phyloP scores from a whole-genome alignment of 2,329 filamentous ascomycete genomes.

The Madurella fahalii region DNA sequence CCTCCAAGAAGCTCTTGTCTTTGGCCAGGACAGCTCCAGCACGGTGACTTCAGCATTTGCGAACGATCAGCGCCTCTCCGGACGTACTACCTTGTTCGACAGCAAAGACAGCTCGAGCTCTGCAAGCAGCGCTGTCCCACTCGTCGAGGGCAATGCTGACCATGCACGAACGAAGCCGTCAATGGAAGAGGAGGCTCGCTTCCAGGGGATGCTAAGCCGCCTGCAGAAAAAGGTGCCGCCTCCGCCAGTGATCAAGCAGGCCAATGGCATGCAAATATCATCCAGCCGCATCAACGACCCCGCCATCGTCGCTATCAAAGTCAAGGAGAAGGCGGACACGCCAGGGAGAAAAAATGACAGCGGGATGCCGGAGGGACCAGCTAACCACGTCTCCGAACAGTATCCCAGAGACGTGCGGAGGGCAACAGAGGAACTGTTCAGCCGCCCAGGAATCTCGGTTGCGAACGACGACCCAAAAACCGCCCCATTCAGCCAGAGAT shows the following conservation, averaged over 20 bases:
- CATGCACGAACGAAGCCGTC: neutral
- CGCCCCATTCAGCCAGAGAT: neutral
- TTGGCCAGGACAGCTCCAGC: neutral
- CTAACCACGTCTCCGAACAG: neutral
- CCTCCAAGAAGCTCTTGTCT: conserved; percentile 2
- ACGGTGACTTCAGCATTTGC: neutral
- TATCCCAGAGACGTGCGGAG: neutral
- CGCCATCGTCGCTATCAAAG: conserved; percentile 20
- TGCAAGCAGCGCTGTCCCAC: neutral
- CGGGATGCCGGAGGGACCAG: neutral
- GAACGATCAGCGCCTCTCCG: no score
- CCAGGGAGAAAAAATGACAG: neutral
- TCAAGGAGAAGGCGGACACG: conserved; percentile 3
- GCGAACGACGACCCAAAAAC: neutral
- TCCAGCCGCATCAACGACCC: conserved; percentile 10
- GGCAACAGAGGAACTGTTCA: neutral
- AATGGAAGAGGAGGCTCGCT: conserved; percentile 17
- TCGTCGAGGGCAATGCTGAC: neutral
- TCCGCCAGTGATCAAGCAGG: neutral
- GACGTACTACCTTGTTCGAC: neutral
- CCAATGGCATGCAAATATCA: neutral
- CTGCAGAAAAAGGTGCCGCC: conserved; percentile 6
- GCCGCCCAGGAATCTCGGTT: conserved; percentile 19
- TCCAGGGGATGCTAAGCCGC: conserved; percentile 16
- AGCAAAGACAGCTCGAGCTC: conserved; percentile 1